Conservation (phyloP, 192 early-diverging fungal species). For the Rhizoclosmatium sp. region DNA sequence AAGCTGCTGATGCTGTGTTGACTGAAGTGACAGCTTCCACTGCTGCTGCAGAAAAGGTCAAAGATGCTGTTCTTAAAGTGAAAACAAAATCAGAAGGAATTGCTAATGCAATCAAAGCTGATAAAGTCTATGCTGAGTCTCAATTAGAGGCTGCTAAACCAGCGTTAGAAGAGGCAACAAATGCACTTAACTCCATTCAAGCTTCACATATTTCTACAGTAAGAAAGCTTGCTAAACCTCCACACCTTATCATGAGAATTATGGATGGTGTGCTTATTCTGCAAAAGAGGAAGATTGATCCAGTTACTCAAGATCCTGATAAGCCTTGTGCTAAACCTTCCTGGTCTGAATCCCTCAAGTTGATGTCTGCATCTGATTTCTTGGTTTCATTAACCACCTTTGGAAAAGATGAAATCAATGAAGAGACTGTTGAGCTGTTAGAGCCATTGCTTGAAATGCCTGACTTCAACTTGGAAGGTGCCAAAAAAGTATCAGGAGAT, state of each 20-base stretch:
- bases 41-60: constrained; percentile 69
- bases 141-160: constrained; percentile 71
- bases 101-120: constrained; percentile 68
- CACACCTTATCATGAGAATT: constrained; percentile 73
- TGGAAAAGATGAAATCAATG: constrained; percentile 72
- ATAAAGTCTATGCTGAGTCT: constrained; percentile 64
- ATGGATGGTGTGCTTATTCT: constrained; percentile 72
- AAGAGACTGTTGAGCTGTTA: constrained; percentile 67
- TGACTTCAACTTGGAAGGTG: constrained; percentile 72
- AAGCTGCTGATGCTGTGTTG: constrained; percentile 64
- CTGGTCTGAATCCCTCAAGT: constrained; percentile 68
- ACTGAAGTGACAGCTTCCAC: constrained; percentile 67
- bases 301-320: constrained; percentile 66
- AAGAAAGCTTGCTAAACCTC: constrained; percentile 70
- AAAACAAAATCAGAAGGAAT: constrained; percentile 71
- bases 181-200: constrained; percentile 71
- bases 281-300: constrained; percentile 61
- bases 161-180: constrained; percentile 66
- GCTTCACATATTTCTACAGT: constrained; percentile 71
- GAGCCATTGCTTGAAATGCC: constrained; percentile 71
- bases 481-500: constrained; percentile 74
- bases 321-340: constrained; percentile 66
- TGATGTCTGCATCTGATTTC: constrained; percentile 69
- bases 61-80: constrained; percentile 69
- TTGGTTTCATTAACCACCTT: constrained; percentile 64